Percentiles rank a stretch among this genome's conserved stretches.
Evolutionary conservation across 495 filamentous ascomycete genomes (phyloP).

Genomic region (Xylaria intraflava): DNA sequence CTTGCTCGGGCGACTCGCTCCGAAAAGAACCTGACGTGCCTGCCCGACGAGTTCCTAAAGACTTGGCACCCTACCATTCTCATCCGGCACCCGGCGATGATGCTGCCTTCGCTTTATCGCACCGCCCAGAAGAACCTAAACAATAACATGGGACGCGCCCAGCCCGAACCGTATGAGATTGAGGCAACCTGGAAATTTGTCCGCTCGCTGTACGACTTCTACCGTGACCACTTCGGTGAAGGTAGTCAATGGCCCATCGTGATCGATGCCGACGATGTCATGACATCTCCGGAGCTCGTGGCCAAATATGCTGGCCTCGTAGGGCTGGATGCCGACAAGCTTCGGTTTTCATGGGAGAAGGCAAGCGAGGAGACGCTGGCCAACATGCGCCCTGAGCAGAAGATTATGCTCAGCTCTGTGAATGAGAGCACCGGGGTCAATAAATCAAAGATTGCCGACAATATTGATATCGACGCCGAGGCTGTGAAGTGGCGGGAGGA

Average conservation of each 20-base stretch:
- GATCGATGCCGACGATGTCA: slow-evolving; percentile 43
- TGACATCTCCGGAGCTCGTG: slow-evolving; percentile 28
- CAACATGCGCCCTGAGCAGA: neutral
- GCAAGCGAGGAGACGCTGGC: slow-evolving; percentile 13
- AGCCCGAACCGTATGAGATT: slow-evolving; percentile 10
- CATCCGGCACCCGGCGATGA: slow-evolving; percentile 39
- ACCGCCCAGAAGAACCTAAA: slow-evolving; percentile 12
- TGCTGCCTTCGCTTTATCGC: slow-evolving; percentile 35
- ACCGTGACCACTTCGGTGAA: slow-evolving; percentile 16
- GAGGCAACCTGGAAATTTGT: slow-evolving; percentile 31
- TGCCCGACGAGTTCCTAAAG: slow-evolving; percentile 35
- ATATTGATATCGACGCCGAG: slow-evolving; percentile 35
- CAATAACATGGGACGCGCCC: slow-evolving; percentile 6
- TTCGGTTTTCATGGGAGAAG: slow-evolving; percentile 37
- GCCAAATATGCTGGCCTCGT: slow-evolving; percentile 29
- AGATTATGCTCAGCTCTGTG: slow-evolving; percentile 31
- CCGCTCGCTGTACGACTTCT: slow-evolving; percentile 33
- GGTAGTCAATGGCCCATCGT: slow-evolving; percentile 27
- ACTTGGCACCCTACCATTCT: slow-evolving; percentile 34
- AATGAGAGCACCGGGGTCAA: slow-evolving; percentile 30
- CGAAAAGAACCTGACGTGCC: slow-evolving; percentile 28
- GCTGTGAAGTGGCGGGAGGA: slow-evolving; percentile 40
- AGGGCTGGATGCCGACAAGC: slow-evolving; percentile 28
- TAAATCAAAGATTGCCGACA: slow-evolving; percentile 29
- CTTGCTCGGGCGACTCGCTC: slow-evolving; percentile 16